These are phyloP conservation scores for Leccinum boreale DNA, from an alignment of 768 basidiomycete genomes.

Conservation along the genomic window DNA sequence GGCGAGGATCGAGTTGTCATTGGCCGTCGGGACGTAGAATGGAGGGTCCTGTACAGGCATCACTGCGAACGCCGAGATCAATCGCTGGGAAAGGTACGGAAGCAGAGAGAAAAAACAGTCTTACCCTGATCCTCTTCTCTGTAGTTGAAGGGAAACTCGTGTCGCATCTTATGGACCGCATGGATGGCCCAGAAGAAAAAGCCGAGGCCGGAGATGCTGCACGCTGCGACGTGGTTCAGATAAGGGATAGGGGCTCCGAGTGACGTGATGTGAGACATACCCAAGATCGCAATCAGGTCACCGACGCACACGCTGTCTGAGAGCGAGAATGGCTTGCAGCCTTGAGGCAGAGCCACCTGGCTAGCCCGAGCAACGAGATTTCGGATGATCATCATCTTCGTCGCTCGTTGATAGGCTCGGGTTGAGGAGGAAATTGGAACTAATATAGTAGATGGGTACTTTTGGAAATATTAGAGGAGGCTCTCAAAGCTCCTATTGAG, in stretches of 20 bases:
- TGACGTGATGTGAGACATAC: constrained; percentile 4
- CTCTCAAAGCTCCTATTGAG: neutral
- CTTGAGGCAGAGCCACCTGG: neutral
- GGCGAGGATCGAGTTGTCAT: constrained; percentile 1
- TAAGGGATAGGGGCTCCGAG: neutral
- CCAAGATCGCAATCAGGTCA: constrained; percentile 22
- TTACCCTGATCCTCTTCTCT: neutral
- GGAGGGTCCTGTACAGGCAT: constrained; percentile 1
- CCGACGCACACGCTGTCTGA: constrained; percentile 20
- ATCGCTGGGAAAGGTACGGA: neutral
- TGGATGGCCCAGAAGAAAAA: constrained; percentile 21
- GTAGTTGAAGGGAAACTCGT: constrained; percentile 7
- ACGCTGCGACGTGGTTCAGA: constrained; percentile 6
- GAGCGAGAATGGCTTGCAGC: constrained; percentile 12
- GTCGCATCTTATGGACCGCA: constrained; percentile 18
- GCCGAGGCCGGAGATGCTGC: constrained; percentile 17
- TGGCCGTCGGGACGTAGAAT: neutral
- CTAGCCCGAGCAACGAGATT: neutral
- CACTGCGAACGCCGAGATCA: constrained; percentile 2
- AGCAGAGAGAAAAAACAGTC: neutral
- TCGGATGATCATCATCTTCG: constrained; percentile 4
- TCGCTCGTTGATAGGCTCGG: neutral
- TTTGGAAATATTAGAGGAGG: neutral
- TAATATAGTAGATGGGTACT: neutral
- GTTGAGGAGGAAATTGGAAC: neutral